Evolutionary conservation across 2,329 filamentous ascomycete genomes (phyloP), one percentile per base, ranked within the genome.

Genomic region (Aspergillus thermomutatus): DNA sequence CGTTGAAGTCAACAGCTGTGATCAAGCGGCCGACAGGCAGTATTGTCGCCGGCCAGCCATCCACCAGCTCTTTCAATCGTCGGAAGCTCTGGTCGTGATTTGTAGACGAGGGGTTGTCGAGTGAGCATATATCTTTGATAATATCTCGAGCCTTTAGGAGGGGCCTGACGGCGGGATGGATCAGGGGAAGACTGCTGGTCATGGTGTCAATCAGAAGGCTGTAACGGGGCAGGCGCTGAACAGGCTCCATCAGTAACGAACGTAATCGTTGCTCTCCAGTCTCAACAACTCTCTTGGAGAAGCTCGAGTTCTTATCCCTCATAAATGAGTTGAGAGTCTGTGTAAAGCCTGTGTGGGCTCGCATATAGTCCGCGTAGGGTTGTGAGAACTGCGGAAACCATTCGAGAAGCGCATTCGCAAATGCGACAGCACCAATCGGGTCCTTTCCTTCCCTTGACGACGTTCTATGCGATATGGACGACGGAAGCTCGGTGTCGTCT

Each of bases 181-280:
- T 87, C 51, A 92, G 85, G 4, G 93, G 92, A 19, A 97, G 82
- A 59, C 89, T 92, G 63, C 88, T 87, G 49, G 94, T 85, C 69
- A 99, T 97, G 68, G 95, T 92, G 76, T 99, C 94, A 66, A 99
- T 97, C 69, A 97, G 88, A 37, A 99, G 80, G 68, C 91, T 97
- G 76, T 99, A 99, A 26, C 94, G 88, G 26, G 94, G 94, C 52
- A 99, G 82, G 52, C 94, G 84, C 73, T 99, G 94, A 0, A 99
- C 92, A 2, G 94, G 94, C 74, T 99, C 94, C 71, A 99, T 99
- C 54, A 99, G 83, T 60, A 94, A 84, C 3, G 94, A 97, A 50
- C 91, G 92, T 53, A 97, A 83, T 56, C 87, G 85, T 76, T 99
- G 94, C 72, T 97, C 94, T 54, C 94, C 93, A 2, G 89, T 89